A percentile compares a stretch with the other conserved stretches of the same genome.
Evolutionary conservation across 2,329 filamentous ascomycete genomes (phyloP).

Genomic region (Neoarthrinium moseri): DNA sequence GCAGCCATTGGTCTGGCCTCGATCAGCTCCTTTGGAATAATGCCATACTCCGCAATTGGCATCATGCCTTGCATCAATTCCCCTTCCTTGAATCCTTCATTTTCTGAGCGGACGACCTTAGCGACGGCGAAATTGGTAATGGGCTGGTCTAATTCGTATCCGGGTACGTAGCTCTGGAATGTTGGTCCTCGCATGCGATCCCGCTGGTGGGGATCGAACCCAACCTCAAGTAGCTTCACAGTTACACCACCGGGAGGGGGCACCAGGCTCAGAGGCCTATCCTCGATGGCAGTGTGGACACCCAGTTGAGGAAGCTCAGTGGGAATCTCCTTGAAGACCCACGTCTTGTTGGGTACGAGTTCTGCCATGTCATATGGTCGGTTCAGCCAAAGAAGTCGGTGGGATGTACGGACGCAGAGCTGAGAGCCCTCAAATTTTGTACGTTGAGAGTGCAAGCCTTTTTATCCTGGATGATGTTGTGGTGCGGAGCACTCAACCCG

Average conservation of each 20-base stretch:
- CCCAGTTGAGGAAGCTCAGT: conserved; percentile 4
- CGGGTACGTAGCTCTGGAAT: conserved; percentile 7
- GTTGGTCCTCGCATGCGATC: conserved; percentile 5
- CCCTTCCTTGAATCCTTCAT: conserved; percentile 2
- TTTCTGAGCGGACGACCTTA: conserved; percentile 4
- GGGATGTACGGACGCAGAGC: too few species aligned
- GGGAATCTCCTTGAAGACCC: conserved; percentile 8
- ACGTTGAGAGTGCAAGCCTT: too few species aligned
- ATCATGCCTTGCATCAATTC: conserved; percentile 4
- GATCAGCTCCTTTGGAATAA: conserved; percentile 7
- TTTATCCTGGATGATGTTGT: too few species aligned
- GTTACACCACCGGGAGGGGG: conserved; percentile 1
- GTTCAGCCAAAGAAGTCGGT: too few species aligned
- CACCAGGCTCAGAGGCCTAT: conserved; percentile 4
- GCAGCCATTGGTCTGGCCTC: conserved; percentile 3
- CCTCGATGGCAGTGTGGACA: conserved; percentile 1
- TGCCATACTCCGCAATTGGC: conserved; percentile 2
- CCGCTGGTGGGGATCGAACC: conserved; percentile 5
- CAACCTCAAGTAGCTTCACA: conserved; percentile 1
- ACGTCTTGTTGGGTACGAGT: conserved; percentile 1
- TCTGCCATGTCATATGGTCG: too few species aligned
- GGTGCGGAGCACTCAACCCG: too few species aligned
- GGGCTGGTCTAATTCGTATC: conserved; percentile 1
- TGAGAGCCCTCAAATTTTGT: too few species aligned
- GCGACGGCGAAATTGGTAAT: conserved; percentile 5